A percentile compares a stretch with the other conserved stretches of the same genome.
Evolutionary conservation across 352 stramenopile genomes (phyloP).

Genomic region (Stramenopiles sp.): DNA sequence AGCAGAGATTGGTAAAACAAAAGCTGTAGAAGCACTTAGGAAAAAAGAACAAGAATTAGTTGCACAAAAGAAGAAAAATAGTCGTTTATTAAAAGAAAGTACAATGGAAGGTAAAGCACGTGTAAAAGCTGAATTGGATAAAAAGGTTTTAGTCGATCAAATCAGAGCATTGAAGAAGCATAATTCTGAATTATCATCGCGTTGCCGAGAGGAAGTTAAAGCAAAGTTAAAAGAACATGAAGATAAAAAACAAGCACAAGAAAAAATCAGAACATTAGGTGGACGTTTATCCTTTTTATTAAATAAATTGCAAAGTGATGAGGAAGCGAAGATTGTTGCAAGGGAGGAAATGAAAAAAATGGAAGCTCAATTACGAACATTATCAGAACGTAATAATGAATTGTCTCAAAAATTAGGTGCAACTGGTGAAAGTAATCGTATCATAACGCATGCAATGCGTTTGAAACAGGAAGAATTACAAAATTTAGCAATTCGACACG

Average conservation of each 20-base stretch:
- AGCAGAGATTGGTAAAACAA: constrained; percentile 80
- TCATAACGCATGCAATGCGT: constrained; percentile 67
- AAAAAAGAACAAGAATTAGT: constrained; percentile 81
- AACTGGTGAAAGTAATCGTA: constrained; percentile 67
- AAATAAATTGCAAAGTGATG: constrained; percentile 86
- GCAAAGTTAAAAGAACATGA: constrained; percentile 69
- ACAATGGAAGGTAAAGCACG: constrained; percentile 70
- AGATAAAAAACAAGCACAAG: constrained; percentile 63
- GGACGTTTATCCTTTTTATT: constrained; percentile 74
- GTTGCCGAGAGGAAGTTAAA: constrained; percentile 70
- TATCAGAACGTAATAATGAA: constrained; percentile 63
- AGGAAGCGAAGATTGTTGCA: constrained; percentile 66
- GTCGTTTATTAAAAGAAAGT: constrained; percentile 69
- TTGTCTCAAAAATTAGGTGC: constrained; percentile 61
- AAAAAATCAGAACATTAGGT: constrained; percentile 74
- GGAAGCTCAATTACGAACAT: constrained; percentile 56
- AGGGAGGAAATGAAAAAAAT: constrained; percentile 83
- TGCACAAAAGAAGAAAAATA: constrained; percentile 78
- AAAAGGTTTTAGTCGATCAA: constrained; percentile 76
- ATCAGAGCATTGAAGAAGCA: constrained; percentile 80
- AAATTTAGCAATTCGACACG: constrained; percentile 46
- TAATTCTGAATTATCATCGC: constrained; percentile 67
- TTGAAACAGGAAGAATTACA: constrained; percentile 65
- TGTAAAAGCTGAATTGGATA: constrained; percentile 77
- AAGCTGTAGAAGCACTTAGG: constrained; percentile 73